Evolutionary conservation across 352 stramenopile genomes (phyloP).

Genomic region (Phytophthora rubi): DNA sequence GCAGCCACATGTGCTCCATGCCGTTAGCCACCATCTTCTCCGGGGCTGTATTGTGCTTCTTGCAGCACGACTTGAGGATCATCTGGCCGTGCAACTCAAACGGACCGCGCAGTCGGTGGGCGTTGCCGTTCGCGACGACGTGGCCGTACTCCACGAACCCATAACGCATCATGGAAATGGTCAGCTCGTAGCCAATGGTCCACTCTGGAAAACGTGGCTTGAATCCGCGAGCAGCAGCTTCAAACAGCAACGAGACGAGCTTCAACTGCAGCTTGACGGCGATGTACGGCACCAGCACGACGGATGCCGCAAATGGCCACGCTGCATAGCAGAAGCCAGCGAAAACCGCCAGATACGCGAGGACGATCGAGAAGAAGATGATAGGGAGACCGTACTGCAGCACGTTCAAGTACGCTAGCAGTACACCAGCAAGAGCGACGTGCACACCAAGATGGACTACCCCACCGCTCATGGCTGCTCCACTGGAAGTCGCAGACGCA

Average conservation of each 20-base stretch:
- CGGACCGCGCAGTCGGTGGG: conserved; percentile 34
- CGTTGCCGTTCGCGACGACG: conserved; percentile 32
- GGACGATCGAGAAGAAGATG: conserved; percentile 11
- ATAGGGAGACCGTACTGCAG: neutral
- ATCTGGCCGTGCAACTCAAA: conserved; percentile 38
- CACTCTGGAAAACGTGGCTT: conserved; percentile 41
- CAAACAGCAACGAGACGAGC: conserved; percentile 23
- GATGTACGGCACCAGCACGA: conserved; percentile 31
- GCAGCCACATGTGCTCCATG: conserved; percentile 52
- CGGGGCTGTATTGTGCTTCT: conserved; percentile 26
- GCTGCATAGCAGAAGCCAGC: conserved; percentile 26
- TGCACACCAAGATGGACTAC: too few species aligned
- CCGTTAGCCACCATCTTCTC: conserved; percentile 37
- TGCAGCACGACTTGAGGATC: conserved; percentile 31
- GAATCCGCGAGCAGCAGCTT: conserved; percentile 28
- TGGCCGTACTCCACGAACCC: conserved; percentile 44
- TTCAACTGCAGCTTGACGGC: conserved; percentile 37
- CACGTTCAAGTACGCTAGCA: too few species aligned
- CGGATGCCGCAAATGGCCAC: conserved; percentile 29
- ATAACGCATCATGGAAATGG: conserved; percentile 43
- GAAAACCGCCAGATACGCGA: conserved; percentile 26
- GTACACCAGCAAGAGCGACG: too few species aligned
- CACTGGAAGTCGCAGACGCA: too few species aligned
- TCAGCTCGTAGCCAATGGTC: conserved; percentile 48
- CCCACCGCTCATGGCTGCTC: too few species aligned